Percentiles rank a stretch among this genome's conserved stretches.
These are phyloP conservation scores for Lasiodiplodia sp. DNA, from an alignment of 2,329 filamentous ascomycete genomes.

Conservation along the genomic window DNA sequence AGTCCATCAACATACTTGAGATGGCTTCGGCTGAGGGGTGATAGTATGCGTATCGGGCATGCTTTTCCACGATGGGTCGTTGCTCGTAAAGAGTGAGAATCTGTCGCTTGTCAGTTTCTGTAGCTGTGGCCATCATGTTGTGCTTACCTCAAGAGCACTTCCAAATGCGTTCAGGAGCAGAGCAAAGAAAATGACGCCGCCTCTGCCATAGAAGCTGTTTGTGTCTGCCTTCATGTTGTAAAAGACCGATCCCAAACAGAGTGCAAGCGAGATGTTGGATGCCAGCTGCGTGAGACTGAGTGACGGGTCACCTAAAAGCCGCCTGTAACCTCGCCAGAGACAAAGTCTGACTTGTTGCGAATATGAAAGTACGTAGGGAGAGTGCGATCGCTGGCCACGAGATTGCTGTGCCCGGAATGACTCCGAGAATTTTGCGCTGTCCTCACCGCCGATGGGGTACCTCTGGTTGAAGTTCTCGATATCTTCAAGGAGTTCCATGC, in stretches of 20 bases:
- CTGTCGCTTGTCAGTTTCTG: constrained; percentile 43
- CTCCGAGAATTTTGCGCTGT: constrained; percentile 47
- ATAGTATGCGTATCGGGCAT: constrained; percentile 81
- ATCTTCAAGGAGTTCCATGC: constrained; percentile 47
- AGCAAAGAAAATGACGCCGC: constrained; percentile 81
- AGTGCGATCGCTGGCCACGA: constrained; percentile 62
- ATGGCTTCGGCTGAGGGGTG: constrained; percentile 84
- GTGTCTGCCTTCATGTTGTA: constrained; percentile 71
- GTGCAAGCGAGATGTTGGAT: constrained; percentile 72
- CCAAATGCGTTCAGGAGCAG: constrained; percentile 81
- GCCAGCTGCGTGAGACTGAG: constrained; percentile 59
- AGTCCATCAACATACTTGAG: constrained; percentile 62
- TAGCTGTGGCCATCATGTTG: too few species aligned
- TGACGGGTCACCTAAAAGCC: constrained; percentile 71
- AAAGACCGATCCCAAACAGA: constrained; percentile 80
- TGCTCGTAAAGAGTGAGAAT: constrained; percentile 83
- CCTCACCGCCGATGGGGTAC: constrained; percentile 46
- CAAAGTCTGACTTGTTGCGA: constrained; percentile 76
- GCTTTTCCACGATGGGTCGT: constrained; percentile 89
- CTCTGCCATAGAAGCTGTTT: constrained; percentile 75
- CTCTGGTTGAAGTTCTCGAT: constrained; percentile 49
- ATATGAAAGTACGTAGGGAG: constrained; percentile 80
- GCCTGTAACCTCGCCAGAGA: constrained; percentile 76
- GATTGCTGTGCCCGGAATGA: constrained; percentile 49
- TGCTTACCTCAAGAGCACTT: constrained; percentile 63